Evolutionary conservation across 2,329 filamentous ascomycete genomes (phyloP).

Genomic region (Fusarium algeriense): DNA sequence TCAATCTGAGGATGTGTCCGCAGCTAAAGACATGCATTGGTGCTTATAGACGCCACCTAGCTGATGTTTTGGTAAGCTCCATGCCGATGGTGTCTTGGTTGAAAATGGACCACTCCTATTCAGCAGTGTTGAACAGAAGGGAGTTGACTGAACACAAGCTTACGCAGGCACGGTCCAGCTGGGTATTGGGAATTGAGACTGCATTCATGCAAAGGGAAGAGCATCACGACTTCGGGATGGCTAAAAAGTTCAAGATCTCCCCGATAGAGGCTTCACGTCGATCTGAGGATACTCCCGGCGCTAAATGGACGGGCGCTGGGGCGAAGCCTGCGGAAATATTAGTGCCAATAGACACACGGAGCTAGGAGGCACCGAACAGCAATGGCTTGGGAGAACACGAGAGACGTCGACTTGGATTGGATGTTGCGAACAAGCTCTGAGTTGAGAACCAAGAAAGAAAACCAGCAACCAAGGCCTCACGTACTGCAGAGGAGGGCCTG

Average conservation of each 20-base stretch:
- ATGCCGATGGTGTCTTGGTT: constrained; percentile 20
- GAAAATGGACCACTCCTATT: background rate
- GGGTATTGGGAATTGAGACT: background rate
- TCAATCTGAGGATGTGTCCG: constrained; percentile 10
- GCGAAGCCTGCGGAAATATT: constrained; percentile 22
- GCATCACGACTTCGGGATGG: constrained; percentile 25
- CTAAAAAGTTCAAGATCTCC: constrained; percentile 33
- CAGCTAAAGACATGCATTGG: constrained; percentile 27
- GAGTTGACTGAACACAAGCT: background rate
- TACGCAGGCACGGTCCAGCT: background rate
- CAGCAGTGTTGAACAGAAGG: background rate
- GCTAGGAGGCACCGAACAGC: background rate
- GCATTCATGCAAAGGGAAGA: background rate
- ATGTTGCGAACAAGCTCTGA: background rate
- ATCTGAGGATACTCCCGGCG: constrained; percentile 42
- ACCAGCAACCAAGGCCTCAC: background rate
- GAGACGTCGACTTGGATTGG: constrained; percentile 1
- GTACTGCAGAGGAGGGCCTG: background rate
- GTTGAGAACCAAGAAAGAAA: constrained; percentile 1
- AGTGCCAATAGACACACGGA: constrained; percentile 3
- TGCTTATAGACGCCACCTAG: constrained; percentile 8
- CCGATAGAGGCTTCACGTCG: constrained; percentile 31
- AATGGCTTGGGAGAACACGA: background rate
- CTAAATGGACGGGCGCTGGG: constrained; percentile 33
- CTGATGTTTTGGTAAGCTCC: constrained; percentile 22